Base-by-base conservation (phyloP, 2,329 filamentous ascomycete species). In the Fusarium sp. region DNA sequence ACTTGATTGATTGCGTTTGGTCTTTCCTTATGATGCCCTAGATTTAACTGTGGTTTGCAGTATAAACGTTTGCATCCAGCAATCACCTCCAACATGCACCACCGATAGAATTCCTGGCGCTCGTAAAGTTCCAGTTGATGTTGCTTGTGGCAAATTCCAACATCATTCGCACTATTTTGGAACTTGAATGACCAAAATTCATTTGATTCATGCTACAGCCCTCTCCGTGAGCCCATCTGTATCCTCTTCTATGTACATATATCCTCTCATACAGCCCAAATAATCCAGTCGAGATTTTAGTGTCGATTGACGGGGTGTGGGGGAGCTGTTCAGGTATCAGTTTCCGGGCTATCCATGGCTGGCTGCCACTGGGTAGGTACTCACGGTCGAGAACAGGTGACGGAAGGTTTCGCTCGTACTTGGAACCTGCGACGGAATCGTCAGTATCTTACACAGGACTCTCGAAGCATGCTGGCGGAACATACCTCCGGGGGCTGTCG, bases 331-430 rank as follows among this genome's bases (percentile, higher is more conserved):
- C n/a, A 33, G 13, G 13, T 8, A 38, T 75, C 41, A 76, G 67
- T 63, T 68, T 56, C 26, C 9, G 15, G 7, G 10, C 11, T 50
- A 15, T 26, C 13, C 49, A 32, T 12, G 20, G 38, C 40, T 44
- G 37, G 35, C n/a, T 18, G 18, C 15, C 20, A 27, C 15, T 13
- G 30, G 27, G 26, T 20, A 42, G 89, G 35, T 41, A 68, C 93
- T 87, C 85, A 98, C 95, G 91, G 71, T 94, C 92, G 64, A 97
- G 85, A 74, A 91, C 90, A 37, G 91, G 94, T 63, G 89, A 88
- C 37, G 94, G 93, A 59, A 98, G 81, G 82, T 99, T 99, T 81
- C 96, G 89, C 84, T 98, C 96, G 83, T 92, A 98, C 87, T 98
- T 98, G 72, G 94, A 97, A 74, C 94, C 94, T 97, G 75, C 48